Base-by-base conservation (phyloP, 192 early-diverging fungal genomes). In the Coemansia sp. region DNA sequence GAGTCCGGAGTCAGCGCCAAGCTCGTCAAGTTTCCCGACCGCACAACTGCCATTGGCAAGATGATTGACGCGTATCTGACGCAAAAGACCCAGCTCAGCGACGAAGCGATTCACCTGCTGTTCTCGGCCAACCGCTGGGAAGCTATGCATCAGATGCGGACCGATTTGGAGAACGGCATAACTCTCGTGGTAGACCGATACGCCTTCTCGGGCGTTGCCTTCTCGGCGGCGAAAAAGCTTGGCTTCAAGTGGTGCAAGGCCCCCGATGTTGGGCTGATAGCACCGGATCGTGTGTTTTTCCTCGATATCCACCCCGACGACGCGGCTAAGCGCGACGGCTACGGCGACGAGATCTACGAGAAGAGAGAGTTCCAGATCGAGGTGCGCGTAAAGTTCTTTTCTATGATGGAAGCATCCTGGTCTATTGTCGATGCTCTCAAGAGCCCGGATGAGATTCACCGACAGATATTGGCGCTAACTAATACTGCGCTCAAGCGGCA, bases 121-220 rank as follows among this genome's bases (percentile, higher is more conserved):
- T 99, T 99, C 75, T 95, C 95, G 13, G 94, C 94, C 3, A 99
- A 99, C 82, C 86, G 97, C 37, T 97, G 94, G 92, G 95, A 96
- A 72, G 87, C 88, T 16, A 89, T 90, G 89, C 70, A 84, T 21
- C 55, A 75, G 9, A 85, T 97, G 76, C 82, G 73, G 38, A 59
- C 66, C 8, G 79, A 84, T 35, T 83, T 97, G 33, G 65, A 83
- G 21, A 57, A 47, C 31, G 97, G 95, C 10, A 89, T 70, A 0
- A 90, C 91, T 5, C 69, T 96, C 11, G 79, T 99, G 3, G 90
- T 95, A 2, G 97, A 98, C 76, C 85, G 97, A 42, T 99, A 99
- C 75, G 93, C 94, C 0, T 98, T 93, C 67, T 97, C 95, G 1
- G 97, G 97, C 10, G 92, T 94, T 6, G 93, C 93, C 1, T 99